Percentiles rank a stretch among this genome's conserved stretches.
Conservation (phyloP, 345 rosid genomes). For the Bruguiera sexangula region DNA sequence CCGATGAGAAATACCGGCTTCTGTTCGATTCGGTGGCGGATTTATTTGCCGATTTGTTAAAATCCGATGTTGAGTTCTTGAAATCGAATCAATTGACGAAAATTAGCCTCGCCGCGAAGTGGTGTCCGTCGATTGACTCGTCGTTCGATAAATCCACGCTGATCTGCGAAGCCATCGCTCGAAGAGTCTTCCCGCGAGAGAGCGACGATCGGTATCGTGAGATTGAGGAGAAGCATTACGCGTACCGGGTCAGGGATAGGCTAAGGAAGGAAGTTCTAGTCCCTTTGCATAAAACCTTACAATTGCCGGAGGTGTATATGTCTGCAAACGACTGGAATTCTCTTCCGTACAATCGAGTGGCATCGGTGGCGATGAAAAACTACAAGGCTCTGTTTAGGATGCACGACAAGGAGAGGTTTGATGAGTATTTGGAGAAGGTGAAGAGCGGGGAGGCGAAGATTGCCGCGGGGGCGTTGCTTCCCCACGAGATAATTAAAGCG, state of each 20-base stretch:
- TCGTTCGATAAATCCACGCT: conserved; percentile 45
- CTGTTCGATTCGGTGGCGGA: conserved; percentile 52
- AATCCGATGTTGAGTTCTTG: conserved; percentile 28
- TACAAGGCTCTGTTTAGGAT: conserved; percentile 15
- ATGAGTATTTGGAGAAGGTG: conserved; percentile 41
- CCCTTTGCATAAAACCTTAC: conserved; percentile 45
- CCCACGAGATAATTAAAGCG: conserved; percentile 51
- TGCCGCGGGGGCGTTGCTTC: conserved; percentile 60
- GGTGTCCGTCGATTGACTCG: conserved; percentile 66
- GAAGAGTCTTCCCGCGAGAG: conserved; percentile 40
- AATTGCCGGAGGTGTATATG: conserved; percentile 62
- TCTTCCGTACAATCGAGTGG: conserved; percentile 50
- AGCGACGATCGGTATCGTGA: conserved; percentile 47
- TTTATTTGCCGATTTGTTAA: conserved; percentile 39
- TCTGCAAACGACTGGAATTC: conserved; percentile 44
- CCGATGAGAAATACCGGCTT: conserved; percentile 31
- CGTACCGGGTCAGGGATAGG: conserved; percentile 56
- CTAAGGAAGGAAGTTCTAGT: conserved; percentile 55
- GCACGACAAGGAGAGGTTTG: conserved; percentile 38
- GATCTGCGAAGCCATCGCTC: conserved; percentile 57
- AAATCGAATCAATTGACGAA: conserved; percentile 26
- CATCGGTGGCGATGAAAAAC: conserved; percentile 58
- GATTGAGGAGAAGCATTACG: conserved; percentile 59
- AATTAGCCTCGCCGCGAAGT: conserved; percentile 60
- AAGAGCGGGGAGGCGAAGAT: conserved; percentile 44